Conservation (phyloP, 768 basidiomycete genomes). For the Cytidiella melzeri region DNA sequence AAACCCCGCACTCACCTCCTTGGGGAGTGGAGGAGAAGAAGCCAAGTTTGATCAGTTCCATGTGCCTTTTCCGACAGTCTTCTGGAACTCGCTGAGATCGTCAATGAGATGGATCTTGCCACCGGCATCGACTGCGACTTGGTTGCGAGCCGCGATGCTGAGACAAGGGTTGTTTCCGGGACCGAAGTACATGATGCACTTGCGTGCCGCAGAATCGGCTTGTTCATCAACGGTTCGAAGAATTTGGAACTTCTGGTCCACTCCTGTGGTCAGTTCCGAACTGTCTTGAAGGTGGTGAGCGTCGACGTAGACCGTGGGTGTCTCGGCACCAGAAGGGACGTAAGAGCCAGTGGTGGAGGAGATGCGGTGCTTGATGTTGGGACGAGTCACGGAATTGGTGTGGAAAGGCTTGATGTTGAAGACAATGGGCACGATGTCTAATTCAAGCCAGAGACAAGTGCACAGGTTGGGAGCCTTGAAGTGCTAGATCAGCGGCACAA, state of each 20-base stretch:
- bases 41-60: slow-evolving; percentile 85
- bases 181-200: slow-evolving; percentile 78
- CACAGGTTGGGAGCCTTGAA: slow-evolving; percentile 71
- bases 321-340: slow-evolving; percentile 70
- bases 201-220: slow-evolving; percentile 81
- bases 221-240: slow-evolving; percentile 77
- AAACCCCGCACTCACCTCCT: slow-evolving; percentile 53
- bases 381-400: slow-evolving; percentile 70
- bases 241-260: slow-evolving; percentile 60
- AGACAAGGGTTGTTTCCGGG: slow-evolving; percentile 81
- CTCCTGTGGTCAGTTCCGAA: slow-evolving; percentile 35
- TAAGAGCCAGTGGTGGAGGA: slow-evolving; percentile 76
- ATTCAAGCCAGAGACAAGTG: slow-evolving; percentile 76
- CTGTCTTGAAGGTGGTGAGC: slow-evolving; percentile 41
- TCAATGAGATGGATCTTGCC: slow-evolving; percentile 85
- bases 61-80: slow-evolving; percentile 64
- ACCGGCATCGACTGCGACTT: slow-evolving; percentile 81
- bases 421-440: slow-evolving; percentile 80
- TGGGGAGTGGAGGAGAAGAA: slow-evolving; percentile 97
- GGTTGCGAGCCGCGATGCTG: slow-evolving; percentile 76
- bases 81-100: slow-evolving; percentile 71
- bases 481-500: slow-evolving; percentile 9
- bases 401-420: slow-evolving; percentile 84
- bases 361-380: slow-evolving; percentile 78
- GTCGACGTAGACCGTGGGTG: slow-evolving; percentile 66